Evolutionary conservation across 2,329 filamentous ascomycete species (phyloP).

Genomic region (Calonectria pteridis): DNA sequence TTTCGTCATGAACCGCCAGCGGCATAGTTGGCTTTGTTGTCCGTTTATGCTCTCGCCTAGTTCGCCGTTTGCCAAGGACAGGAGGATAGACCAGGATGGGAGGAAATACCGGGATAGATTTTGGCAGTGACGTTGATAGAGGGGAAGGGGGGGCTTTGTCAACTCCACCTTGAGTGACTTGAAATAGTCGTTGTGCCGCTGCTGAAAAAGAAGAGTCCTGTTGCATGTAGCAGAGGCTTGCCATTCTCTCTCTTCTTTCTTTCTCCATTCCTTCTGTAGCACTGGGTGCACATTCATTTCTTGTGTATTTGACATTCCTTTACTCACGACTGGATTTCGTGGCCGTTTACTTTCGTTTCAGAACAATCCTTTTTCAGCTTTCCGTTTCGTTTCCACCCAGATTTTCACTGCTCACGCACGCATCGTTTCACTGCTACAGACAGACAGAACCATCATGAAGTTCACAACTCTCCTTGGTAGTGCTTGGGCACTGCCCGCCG

Average conservation of each 20-base stretch:
- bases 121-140: background rate
- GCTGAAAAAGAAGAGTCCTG: background rate
- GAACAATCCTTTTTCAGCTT: background rate
- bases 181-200: constrained; percentile 3
- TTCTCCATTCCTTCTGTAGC: constrained; percentile 23
- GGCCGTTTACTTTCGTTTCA: constrained; percentile 21
- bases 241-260: constrained; percentile 21
- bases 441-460: constrained; percentile 31
- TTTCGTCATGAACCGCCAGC: constrained; percentile 20
- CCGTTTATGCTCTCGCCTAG: constrained; percentile 13
- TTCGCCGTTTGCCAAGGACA: background rate
- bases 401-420: background rate
- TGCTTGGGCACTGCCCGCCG: constrained; percentile 33
- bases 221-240: constrained; percentile 18
- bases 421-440: background rate
- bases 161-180: background rate
- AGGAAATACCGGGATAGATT: background rate
- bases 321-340: constrained; percentile 26
- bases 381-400: constrained; percentile 5
- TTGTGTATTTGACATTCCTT: constrained; percentile 19
- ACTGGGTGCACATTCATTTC: constrained; percentile 30
- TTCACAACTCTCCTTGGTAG: constrained; percentile 34
- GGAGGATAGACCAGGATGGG: background rate
- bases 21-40: background rate
- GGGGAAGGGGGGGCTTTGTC: background rate